Base-by-base conservation (phyloP, 768 basidiomycete species). In the Chlorophyllum brunneum region DNA sequence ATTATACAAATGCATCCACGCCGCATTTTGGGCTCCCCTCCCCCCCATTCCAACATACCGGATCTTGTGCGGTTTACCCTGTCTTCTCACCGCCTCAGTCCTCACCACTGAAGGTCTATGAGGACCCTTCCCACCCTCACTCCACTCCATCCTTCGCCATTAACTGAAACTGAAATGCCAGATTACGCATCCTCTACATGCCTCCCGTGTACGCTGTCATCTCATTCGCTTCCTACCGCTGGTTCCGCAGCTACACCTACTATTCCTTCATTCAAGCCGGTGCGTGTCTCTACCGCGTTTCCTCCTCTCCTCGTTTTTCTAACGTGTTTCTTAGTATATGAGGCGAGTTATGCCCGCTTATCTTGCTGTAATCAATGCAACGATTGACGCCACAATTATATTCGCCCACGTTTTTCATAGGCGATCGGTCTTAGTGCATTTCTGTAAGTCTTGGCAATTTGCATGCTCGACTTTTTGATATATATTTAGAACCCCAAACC, bases 401-500 rank as follows among this genome's bases (percentile, higher is more conserved):
- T n/a, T n/a, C n/a, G n/a, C n/a, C n/a, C 9, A 46, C 18, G 20
- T 22, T 5, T 18, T 23, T 26, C 18, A 9, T 23, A 93, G 83
- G 88, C 91, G 4, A 67, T 93, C 47, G 91, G 88, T 0, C 63
- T 93, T 31, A 88, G 88, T 63, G 93, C 93, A 20, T 95, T 95
- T 72, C 65, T 97, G 87, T 88, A 47, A 10, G 86, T 72, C 15
- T 50, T 11, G 42, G 8, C 34, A 6, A 27, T 16, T 33, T 36
- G 29, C n/a, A 39, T 24, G 38, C 23, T 18, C 44, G 9, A 44
- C 16, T n/a, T 36, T 36, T 27, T 44, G 38, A 48, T 11, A 41
- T 48, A 22, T n/a, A 36, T 24, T 34, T 22, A 51, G n/a, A n/a
- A 4, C 20, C 23, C 26, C 5, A 27, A 31, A 43, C 42, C 22